phyloP scores from a whole-genome alignment of 2,329 filamentous ascomycete species.

The Emmonsia crescens region DNA sequence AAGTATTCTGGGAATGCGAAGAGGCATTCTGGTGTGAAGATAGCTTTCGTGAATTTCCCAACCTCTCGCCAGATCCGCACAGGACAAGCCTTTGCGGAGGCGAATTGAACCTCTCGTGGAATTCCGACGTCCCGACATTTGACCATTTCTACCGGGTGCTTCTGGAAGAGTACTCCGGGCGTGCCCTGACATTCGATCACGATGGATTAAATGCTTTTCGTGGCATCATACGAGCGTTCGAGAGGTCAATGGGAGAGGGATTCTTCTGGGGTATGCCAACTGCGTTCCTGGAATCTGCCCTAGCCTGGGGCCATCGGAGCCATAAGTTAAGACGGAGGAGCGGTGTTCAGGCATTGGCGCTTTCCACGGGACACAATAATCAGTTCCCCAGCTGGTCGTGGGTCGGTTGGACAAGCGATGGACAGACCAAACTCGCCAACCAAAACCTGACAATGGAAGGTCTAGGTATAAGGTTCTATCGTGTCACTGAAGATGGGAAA shows the following conservation, averaged over 20 bases:
- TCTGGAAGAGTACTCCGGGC: background rate
- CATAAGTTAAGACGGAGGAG: background rate
- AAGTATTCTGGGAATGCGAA: background rate
- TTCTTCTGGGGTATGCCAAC: background rate
- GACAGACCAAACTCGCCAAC: background rate
- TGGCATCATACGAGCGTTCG: background rate
- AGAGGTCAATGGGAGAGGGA: background rate
- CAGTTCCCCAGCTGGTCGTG: background rate
- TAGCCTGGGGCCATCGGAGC: background rate
- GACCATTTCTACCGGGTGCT: background rate
- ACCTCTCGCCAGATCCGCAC: background rate
- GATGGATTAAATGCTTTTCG: background rate
- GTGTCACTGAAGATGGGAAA: background rate
- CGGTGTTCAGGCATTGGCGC: background rate
- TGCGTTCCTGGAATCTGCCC: background rate
- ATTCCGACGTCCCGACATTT: background rate
- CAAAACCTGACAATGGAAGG: background rate
- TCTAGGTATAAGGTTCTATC: background rate
- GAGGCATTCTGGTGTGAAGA: background rate
- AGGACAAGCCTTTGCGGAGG: background rate
- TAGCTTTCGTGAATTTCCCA: background rate
- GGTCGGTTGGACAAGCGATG: background rate
- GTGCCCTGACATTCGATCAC: background rate
- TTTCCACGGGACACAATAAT: background rate
- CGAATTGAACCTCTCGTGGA: background rate